phyloP scores from a whole-genome alignment of 345 rosid genomes.

The Linum lewisii region DNA sequence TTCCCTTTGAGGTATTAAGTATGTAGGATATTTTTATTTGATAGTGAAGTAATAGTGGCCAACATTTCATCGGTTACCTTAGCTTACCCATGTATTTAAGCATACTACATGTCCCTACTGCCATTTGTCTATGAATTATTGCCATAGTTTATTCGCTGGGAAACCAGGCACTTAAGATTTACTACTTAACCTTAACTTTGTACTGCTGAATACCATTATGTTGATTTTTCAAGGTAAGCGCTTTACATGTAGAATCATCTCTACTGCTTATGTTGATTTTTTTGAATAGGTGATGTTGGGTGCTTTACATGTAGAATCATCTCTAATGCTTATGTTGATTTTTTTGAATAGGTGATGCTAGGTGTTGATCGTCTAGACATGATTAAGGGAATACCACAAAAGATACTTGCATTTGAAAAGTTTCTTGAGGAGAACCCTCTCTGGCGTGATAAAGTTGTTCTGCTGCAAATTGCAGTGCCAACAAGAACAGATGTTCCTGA shows the following conservation, averaged over 20 bases:
- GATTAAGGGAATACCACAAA: conserved; percentile 99
- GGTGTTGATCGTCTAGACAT: conserved; percentile 99
- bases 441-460: conserved; percentile 96
- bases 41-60: no score
- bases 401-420: conserved; percentile 96
- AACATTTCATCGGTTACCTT: no score
- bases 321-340: background rate
- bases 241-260: background rate
- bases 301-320: conserved; percentile 11
- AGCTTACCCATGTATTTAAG: no score
- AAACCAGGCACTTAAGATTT: no score
- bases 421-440: conserved; percentile 92
- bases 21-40: no score
- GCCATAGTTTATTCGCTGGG: no score
- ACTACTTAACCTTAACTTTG: no score
- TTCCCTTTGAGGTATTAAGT: no score
- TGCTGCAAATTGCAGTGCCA: conserved; percentile 98
- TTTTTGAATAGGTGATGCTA: conserved; percentile 69
- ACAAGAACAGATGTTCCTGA: conserved; percentile 99
- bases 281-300: conserved; percentile 85
- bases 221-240: background rate
- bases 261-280: background rate
- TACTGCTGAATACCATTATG: no score
- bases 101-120: no score
- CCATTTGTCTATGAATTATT: no score